Evolutionary conservation across 2,329 filamentous ascomycete species (phyloP), one percentile per base, ranked within the genome.

Genomic region (Botrytis byssoidea): DNA sequence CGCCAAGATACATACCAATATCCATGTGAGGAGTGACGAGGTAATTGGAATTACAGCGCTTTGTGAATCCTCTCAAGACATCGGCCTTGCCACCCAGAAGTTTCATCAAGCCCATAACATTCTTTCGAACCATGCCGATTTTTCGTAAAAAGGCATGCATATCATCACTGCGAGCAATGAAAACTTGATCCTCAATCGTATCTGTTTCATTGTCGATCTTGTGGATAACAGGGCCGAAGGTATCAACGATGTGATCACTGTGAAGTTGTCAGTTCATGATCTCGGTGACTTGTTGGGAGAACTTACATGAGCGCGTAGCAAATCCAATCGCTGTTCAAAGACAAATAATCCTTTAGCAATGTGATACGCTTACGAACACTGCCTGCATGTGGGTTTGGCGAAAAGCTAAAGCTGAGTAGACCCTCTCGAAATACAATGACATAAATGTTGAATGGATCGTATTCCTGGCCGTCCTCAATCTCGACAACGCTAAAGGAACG

Each of bases 1-100:
- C 96, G 80, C 94, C 94, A 51, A 99, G 88, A 81, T 99, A 99
- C 79, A 99, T 89, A 35, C 95, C 96, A 77, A 99, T 97, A 81
- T 99, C 96, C 85, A 96, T 96, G 66, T 95, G 93, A 10, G 96
- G 96, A 1, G 96, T 97, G 70, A 98, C 93, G 77, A 93, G 92
- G 85, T 97, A 98, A 77, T 97, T 94, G 81, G 98, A 95, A 82
- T 98, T 99, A 88, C 96, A 99, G 70, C 97, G 93, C 86, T 99
- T 99, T 70, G 96, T 97, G 81, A 99, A 99, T 44, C 95, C 95
- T 78, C 93, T 94, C 79, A 99, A 94, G 74, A 99, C 96, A 82
- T 99, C 96, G n/a, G 96, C 96, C 83, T 99, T 99, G 80, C 95
- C 95, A 72, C 95, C 95, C 0, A 99, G 87, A 12, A 99, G 90